Evolutionary conservation across 2,329 filamentous ascomycete genomes (phyloP), one percentile per base, ranked within the genome.

Genomic region (Fusarium continuum): DNA sequence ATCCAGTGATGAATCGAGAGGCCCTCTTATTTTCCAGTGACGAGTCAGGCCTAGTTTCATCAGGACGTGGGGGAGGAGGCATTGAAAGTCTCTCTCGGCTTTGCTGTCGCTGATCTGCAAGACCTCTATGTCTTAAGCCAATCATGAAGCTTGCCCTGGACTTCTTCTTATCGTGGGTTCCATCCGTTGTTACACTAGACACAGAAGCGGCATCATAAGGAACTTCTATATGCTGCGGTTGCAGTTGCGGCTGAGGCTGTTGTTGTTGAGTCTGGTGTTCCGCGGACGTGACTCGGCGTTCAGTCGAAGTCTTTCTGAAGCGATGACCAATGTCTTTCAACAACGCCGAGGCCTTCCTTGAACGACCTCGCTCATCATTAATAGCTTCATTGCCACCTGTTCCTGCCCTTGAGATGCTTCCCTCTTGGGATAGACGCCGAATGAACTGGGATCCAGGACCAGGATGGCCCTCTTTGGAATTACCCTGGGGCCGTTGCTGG

Each of bases 281-380:
- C 4, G 68, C 58, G 39, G 71, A 64, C 23, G 74, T 72, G 29
- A 65, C 64, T 17, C 68, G 73, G 19, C 74, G 73, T 17, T 78
- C 74, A 7, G 75, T 73, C 3, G 71, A 73, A 7, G 69, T 70
- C 6, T 75, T 73, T 14, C 72, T 70, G 36, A 83, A 74, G 49
- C 78, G 78, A 47, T 77, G 79, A 4, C 82, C 79, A 46, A 84
- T 74, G 14, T 83, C 82, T 61, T 83, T 85, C 61, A 86, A 81
- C n/a, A 85, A 71, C 17, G 74, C 79, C 10, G 78, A 81, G 52
- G 76, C 78, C 23, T 75, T 76, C 51, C 73, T 77, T 13, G 60
- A 67, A 8, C 74, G 74, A 14, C 73, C 75, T 17, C 76, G 75
- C 3, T 79, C 76, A 13, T 79, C 74, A 3, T 51, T 39, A 4